Evolutionary conservation across 257 asterid genomes (phyloP).

Genomic region (Verbena officinalis): DNA sequence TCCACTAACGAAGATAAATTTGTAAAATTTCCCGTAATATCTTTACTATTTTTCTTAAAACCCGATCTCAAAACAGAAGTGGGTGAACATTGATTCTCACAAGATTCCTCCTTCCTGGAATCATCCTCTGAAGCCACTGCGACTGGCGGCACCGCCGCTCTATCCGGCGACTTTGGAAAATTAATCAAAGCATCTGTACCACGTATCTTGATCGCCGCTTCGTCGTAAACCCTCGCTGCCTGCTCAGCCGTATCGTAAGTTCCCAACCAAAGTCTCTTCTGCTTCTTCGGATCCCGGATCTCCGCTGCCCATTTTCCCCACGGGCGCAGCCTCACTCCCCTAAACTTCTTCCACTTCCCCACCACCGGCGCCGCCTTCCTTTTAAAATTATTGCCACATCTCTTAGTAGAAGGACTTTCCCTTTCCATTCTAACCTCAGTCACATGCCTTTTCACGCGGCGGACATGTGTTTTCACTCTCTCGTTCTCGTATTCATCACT

Average conservation of each 20-base stretch:
- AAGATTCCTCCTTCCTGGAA: constrained; percentile 33
- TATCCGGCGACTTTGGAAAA: constrained; percentile 40
- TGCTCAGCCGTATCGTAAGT: constrained; percentile 71
- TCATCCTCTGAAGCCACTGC: constrained; percentile 37
- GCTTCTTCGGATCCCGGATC: constrained; percentile 60
- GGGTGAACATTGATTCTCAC: constrained; percentile 40
- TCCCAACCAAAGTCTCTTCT: constrained; percentile 66
- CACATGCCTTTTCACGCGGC: constrained; percentile 44
- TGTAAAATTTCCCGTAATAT: too few species aligned
- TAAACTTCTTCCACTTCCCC: constrained; percentile 36
- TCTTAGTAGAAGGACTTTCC: not conserved
- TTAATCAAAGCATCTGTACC: constrained; percentile 65
- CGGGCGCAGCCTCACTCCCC: constrained; percentile 76
- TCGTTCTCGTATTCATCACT: constrained; percentile 39
- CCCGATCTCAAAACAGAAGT: constrained; percentile 49
- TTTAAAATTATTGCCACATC: not conserved
- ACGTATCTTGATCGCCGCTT: constrained; percentile 57
- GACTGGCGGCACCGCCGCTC: not conserved
- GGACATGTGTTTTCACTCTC: not conserved
- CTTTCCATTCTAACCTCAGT: constrained; percentile 52
- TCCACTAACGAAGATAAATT: too few species aligned
- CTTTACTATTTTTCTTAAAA: too few species aligned
- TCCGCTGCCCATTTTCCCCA: constrained; percentile 92
- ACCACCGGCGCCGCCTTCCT: constrained; percentile 19
- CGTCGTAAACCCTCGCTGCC: constrained; percentile 68